A percentile compares a stretch with the other conserved stretches of the same genome.
phyloP scores from a whole-genome alignment of 2,329 filamentous ascomycete species.

The Calycina herbarum region DNA sequence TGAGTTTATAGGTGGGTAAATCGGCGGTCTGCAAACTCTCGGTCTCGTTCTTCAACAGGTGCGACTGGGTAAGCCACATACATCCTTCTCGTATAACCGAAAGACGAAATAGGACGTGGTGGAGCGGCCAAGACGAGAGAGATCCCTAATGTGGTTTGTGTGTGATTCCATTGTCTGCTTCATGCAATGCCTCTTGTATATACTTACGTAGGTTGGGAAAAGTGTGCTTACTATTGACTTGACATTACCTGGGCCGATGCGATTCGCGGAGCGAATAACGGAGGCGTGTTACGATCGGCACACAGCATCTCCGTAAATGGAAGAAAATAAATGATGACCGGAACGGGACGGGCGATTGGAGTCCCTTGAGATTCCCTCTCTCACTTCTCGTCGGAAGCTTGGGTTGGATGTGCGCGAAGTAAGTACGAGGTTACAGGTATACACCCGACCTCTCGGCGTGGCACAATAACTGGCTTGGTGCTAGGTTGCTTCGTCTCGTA shows the following conservation, averaged over 20 bases:
- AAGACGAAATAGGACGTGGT: neutral
- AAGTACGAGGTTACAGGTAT: neutral
- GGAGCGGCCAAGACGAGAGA: neutral
- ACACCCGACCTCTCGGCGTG: too few relatives aligned
- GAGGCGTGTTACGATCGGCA: neutral
- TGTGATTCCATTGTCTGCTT: neutral
- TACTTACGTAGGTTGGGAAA: neutral
- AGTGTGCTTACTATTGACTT: neutral
- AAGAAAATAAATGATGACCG: neutral
- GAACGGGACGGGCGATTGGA: neutral
- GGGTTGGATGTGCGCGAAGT: neutral
- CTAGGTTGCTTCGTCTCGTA: neutral
- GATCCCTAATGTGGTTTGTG: neutral
- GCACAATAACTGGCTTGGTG: neutral
- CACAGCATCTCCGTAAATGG: neutral
- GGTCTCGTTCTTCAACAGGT: neutral
- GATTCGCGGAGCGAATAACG: neutral
- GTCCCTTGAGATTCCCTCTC: neutral
- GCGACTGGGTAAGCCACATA: neutral
- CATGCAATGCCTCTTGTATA: neutral
- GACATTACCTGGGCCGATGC: neutral
- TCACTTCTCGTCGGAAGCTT: neutral
- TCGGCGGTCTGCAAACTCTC: neutral
- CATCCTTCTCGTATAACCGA: neutral
- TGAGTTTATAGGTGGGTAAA: neutral